These are phyloP conservation scores for Trichoderma erinaceum DNA, from an alignment of 495 filamentous ascomycete genomes.

Conservation along the genomic window DNA sequence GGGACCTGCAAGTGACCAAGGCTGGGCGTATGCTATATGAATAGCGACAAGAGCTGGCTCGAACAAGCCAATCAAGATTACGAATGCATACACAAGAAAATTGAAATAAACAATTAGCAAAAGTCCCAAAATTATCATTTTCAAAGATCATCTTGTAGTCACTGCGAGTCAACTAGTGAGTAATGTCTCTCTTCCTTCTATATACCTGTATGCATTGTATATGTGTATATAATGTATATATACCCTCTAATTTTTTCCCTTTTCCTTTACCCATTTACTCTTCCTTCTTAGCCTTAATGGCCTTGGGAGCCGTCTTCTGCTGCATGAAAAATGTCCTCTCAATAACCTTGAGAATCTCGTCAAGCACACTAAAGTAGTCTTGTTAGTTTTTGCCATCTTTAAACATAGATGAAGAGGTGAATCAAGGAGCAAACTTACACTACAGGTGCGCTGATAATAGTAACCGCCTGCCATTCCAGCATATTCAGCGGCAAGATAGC, in stretches of 20 bases:
- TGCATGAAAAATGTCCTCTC: slow-evolving; percentile 61
- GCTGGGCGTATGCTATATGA: background rate
- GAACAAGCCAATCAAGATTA: background rate
- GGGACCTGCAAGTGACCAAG: background rate
- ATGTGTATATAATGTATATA: background rate
- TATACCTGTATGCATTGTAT: slow-evolving; percentile 14
- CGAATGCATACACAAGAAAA: background rate
- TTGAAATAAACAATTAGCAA: background rate
- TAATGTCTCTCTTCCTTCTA: slow-evolving; percentile 4
- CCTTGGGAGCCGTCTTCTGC: slow-evolving; percentile 22
- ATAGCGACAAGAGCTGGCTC: background rate
- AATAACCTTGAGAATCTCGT: slow-evolving; percentile 77
- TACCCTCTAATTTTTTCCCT: background rate
- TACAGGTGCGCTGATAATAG: slow-evolving; percentile 84
- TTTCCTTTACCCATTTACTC: slow-evolving; percentile 17
- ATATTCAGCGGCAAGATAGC: slow-evolving; percentile 82
- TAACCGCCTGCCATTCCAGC: slow-evolving; percentile 90
- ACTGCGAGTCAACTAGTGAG: background rate
- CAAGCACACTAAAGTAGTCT: slow-evolving; percentile 62
- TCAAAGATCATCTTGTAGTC: too few species aligned
- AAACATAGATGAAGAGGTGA: background rate
- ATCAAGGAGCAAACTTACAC: slow-evolving; percentile 58
- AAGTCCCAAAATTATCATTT: background rate
- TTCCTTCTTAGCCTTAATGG: slow-evolving; percentile 39
- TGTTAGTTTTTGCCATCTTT: slow-evolving; percentile 24